Evolutionary conservation across 768 basidiomycete species (phyloP).

Genomic region (Boletus coccyginus): DNA sequence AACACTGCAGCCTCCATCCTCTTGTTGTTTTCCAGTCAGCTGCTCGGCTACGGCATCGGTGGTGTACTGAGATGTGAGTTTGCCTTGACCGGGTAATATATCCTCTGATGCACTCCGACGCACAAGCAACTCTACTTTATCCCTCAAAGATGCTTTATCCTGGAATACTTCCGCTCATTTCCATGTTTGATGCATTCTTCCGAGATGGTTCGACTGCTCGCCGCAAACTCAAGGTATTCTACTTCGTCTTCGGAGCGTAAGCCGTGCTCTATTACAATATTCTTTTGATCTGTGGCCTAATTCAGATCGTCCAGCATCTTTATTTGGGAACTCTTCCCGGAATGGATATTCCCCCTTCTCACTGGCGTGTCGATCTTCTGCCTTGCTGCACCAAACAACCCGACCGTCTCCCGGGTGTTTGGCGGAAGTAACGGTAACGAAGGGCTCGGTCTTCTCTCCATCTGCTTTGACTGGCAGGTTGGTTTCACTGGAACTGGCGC

Average conservation of each 20-base stretch:
- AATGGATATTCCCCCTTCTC: constrained; percentile 52
- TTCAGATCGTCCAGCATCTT: constrained; percentile 30
- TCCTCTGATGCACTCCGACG: not conserved
- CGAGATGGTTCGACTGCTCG: constrained; percentile 37
- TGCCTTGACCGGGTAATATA: not conserved
- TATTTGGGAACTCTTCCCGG: constrained; percentile 26
- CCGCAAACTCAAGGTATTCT: constrained; percentile 38
- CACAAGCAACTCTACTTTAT: constrained; percentile 36
- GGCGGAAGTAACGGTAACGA: constrained; percentile 64
- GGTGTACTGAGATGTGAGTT: constrained; percentile 47
- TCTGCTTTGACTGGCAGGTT: constrained; percentile 62
- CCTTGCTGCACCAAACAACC: constrained; percentile 48
- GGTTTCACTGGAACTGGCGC: constrained; percentile 16
- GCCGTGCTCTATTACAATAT: constrained; percentile 24
- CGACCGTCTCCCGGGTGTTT: constrained; percentile 53
- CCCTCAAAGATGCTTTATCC: constrained; percentile 45
- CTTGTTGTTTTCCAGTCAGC: constrained; percentile 34
- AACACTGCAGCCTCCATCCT: constrained; percentile 46
- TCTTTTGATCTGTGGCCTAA: not conserved
- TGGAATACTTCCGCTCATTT: constrained; percentile 22
- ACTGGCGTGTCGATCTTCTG: constrained; percentile 64
- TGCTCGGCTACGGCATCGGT: constrained; percentile 52
- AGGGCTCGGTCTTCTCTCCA: constrained; percentile 56
- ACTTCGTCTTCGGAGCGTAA: constrained; percentile 28
- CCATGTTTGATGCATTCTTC: constrained; percentile 38